A percentile compares a stretch with the other conserved stretches of the same genome.
Conservation (phyloP, 345 rosid species). For the Populus nigra region DNA sequence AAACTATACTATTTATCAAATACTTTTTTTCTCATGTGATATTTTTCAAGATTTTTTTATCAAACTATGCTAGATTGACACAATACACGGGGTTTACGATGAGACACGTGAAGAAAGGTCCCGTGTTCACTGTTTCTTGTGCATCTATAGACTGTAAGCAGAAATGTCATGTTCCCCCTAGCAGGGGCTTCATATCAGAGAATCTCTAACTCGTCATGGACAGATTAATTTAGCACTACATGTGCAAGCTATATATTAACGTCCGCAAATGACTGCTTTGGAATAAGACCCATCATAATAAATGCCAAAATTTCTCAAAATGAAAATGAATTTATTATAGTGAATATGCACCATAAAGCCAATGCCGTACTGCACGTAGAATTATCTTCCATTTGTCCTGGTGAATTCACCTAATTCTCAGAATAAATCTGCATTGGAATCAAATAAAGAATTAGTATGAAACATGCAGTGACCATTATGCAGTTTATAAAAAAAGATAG, state of each 20-base stretch:
- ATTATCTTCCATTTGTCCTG: conserved; percentile 86
- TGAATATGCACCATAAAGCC: background rate
- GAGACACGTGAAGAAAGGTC: too few relatives aligned
- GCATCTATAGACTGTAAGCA: background rate
- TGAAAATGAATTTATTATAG: background rate
- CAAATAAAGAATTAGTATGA: background rate
- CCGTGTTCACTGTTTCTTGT: background rate
- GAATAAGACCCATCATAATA: background rate
- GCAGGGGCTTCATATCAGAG: background rate
- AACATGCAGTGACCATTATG: background rate
- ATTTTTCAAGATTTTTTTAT: too few relatives aligned
- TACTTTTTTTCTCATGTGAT: too few relatives aligned
- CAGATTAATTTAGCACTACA: background rate
- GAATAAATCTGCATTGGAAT: conserved; percentile 65
- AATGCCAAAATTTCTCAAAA: background rate
- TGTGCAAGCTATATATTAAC: background rate
- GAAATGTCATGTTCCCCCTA: background rate
- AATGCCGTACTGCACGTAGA: background rate
- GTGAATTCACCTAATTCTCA: conserved; percentile 91
- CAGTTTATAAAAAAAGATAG: background rate
- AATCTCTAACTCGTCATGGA: background rate
- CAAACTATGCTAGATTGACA: too few relatives aligned
- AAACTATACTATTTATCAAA: too few relatives aligned
- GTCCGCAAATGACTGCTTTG: background rate
- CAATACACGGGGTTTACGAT: too few relatives aligned